Evolutionary conservation across 768 basidiomycete genomes (phyloP), one percentile per base, ranked within the genome.

Genomic region (Guyanaporus albipodus): DNA sequence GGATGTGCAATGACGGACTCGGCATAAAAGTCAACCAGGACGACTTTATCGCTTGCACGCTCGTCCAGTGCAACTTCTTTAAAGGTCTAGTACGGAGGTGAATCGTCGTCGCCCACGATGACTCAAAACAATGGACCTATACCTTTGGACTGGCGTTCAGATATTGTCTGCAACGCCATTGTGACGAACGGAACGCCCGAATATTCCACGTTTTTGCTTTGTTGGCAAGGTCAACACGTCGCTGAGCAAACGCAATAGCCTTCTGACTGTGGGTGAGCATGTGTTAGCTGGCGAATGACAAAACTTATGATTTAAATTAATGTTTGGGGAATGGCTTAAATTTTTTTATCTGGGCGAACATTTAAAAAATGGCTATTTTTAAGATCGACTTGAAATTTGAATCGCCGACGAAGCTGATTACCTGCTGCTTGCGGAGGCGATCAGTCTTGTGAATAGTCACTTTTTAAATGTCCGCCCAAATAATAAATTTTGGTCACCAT

Each of bases 11-110:
- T 35, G 21, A 72, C 82, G 38, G 56, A 88, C 87, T 87, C 79
- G 38, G 88, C 87, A 60, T 88, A 85, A 54, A 90, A 90, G 54
- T 90, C 87, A 19, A 87, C 86, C 6, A 90, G 67, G 33, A 85
- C 76, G 21, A 85, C 65, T 38, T 78, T 76, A 46, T 75, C 73
- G 42, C 70, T 71, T 22, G 72, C 64, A 44, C 34, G 42, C 33
- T 55, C 58, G 31, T 58, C 57, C n/a, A 68, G 53, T 11, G 50
- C 63, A 2, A 70, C 62, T 21, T 56, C 56, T 39, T 54, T 28
- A 48, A 74, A 73, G 2, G 61, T 67, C 73, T 76, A 44, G 28
- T n/a, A 11, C 10, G 26, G 38, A n/a, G 22, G 35, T 43, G 31
- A 48, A 15, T 42, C 22, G 23, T 34, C 12, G 2, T 59, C 21